phyloP scores from a whole-genome alignment of 2,329 filamentous ascomycete species.

The Alternaria novae-zelandiae region DNA sequence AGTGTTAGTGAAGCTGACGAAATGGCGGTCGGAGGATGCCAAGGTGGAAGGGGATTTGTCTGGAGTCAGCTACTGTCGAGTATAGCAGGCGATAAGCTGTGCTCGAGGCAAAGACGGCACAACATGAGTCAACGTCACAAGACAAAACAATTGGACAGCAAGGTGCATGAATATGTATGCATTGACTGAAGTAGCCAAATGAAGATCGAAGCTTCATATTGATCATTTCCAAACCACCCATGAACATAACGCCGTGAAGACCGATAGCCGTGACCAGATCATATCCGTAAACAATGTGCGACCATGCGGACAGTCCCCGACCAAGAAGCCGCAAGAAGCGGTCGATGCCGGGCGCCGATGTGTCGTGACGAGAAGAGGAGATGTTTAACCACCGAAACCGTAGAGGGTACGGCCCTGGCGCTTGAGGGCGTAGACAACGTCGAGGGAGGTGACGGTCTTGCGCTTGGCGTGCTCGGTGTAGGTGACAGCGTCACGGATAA shows the following conservation, averaged over 20 bases:
- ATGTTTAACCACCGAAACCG: slow-evolving; percentile 83
- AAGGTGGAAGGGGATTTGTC: neutral
- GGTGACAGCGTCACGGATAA: slow-evolving; percentile 78
- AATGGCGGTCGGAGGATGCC: neutral
- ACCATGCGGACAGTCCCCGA: slow-evolving; percentile 23
- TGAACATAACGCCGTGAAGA: slow-evolving; percentile 40
- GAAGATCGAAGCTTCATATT: slow-evolving; percentile 29
- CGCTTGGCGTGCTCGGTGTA: slow-evolving; percentile 83
- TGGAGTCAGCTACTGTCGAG: neutral
- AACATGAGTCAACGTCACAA: neutral
- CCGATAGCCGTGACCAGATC: slow-evolving; percentile 37
- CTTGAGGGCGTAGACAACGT: slow-evolving; percentile 69
- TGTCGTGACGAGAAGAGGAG: slow-evolving; percentile 23
- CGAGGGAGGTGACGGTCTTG: slow-evolving; percentile 75
- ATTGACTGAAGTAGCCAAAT: slow-evolving; percentile 36
- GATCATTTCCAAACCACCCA: slow-evolving; percentile 34
- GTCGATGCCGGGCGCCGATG: slow-evolving; percentile 14
- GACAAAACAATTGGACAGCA: neutral
- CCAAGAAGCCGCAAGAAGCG: slow-evolving; percentile 14
- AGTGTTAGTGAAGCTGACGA: neutral
- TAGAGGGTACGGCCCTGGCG: slow-evolving; percentile 76
- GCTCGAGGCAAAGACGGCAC: neutral
- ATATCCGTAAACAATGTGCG: slow-evolving; percentile 35
- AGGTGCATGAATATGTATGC: slow-evolving; percentile 19
- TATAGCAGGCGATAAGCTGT: neutral